A percentile compares a stretch with the other conserved stretches of the same genome.
These are phyloP conservation scores for Chytridium lagenaria DNA, from an alignment of 371 early-diverging fungal genomes.

Conservation along the genomic window DNA sequence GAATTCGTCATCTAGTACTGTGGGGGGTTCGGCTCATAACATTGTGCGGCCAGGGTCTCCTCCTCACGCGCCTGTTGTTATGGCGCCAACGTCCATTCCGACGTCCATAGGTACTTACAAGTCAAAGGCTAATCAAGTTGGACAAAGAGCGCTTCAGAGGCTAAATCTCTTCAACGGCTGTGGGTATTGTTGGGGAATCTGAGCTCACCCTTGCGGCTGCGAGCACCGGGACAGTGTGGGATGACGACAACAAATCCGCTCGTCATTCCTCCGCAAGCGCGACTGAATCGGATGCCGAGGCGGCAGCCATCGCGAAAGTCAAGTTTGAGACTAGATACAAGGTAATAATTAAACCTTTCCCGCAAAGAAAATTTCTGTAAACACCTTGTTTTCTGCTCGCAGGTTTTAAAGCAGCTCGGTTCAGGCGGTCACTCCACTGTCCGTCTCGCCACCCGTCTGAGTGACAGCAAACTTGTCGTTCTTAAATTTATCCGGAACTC, in stretches of 20 bases:
- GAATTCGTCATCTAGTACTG: no score
- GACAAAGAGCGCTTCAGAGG: not conserved
- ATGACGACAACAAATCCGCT: slow-evolving; percentile 21
- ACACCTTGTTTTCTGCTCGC: not conserved
- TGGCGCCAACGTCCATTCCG: slow-evolving; percentile 7
- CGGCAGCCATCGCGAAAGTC: slow-evolving; percentile 19
- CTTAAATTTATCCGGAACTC: slow-evolving; percentile 50
- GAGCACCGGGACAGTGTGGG: slow-evolving; percentile 3
- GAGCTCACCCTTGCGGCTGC: not conserved
- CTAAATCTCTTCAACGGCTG: not conserved
- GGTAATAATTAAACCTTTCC: slow-evolving; percentile 8
- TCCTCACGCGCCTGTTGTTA: not conserved
- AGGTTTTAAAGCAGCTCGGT: slow-evolving; percentile 51
- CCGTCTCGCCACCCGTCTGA: slow-evolving; percentile 39
- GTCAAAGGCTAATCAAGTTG: slow-evolving; percentile 9
- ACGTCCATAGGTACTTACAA: not conserved
- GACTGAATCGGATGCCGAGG: slow-evolving; percentile 6
- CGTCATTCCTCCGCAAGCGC: not conserved
- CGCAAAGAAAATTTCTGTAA: not conserved
- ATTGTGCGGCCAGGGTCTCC: no score
- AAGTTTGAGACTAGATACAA: slow-evolving; percentile 36
- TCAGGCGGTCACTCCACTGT: slow-evolving; percentile 60
- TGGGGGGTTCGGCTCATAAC: no score
- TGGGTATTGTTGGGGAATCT: not conserved
- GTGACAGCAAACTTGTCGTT: slow-evolving; percentile 40